phyloP scores from a whole-genome alignment of 1,139 yeast species.

The Yamadazyma triangularis region DNA sequence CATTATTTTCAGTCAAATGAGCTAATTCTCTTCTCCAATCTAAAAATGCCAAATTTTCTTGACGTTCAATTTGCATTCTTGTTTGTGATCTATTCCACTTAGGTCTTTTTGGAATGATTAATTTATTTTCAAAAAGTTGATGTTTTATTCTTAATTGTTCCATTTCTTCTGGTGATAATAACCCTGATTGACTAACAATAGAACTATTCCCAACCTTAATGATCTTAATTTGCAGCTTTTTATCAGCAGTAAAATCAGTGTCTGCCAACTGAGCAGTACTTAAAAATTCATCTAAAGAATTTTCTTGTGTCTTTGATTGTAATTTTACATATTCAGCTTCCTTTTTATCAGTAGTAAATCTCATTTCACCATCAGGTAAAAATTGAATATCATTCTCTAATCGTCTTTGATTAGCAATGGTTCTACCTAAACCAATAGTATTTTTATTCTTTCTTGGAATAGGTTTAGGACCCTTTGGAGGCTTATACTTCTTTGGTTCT shows the following conservation, averaged over 20 bases:
- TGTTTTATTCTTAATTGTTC: slow-evolving; percentile 60
- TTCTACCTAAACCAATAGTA: slow-evolving; percentile 78
- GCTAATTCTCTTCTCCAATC: slow-evolving; percentile 94
- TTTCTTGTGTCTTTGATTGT: slow-evolving; percentile 91
- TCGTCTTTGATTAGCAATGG: slow-evolving; percentile 72
- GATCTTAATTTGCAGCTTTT: slow-evolving; percentile 77
- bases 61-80: slow-evolving; percentile 73
- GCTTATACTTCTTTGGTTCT: slow-evolving; percentile 48
- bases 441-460: slow-evolving; percentile 80
- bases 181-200: slow-evolving; percentile 39
- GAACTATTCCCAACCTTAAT: slow-evolving; percentile 67
- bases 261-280: slow-evolving; percentile 94
- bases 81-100: slow-evolving; percentile 73
- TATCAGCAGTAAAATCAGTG: slow-evolving; percentile 93
- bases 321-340: slow-evolving; percentile 88
- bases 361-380: slow-evolving; percentile 81
- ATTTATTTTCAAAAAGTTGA: slow-evolving; percentile 67
- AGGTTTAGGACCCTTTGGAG: slow-evolving; percentile 91
- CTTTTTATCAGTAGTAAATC: slow-evolving; percentile 76
- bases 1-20: slow-evolving; percentile 72
- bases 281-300: slow-evolving; percentile 89
- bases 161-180: slow-evolving; percentile 68
- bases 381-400: slow-evolving; percentile 65
- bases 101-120: slow-evolving; percentile 96
- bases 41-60: slow-evolving; percentile 86